Conservation (phyloP, 768 basidiomycete genomes). For the Russula emetica region DNA sequence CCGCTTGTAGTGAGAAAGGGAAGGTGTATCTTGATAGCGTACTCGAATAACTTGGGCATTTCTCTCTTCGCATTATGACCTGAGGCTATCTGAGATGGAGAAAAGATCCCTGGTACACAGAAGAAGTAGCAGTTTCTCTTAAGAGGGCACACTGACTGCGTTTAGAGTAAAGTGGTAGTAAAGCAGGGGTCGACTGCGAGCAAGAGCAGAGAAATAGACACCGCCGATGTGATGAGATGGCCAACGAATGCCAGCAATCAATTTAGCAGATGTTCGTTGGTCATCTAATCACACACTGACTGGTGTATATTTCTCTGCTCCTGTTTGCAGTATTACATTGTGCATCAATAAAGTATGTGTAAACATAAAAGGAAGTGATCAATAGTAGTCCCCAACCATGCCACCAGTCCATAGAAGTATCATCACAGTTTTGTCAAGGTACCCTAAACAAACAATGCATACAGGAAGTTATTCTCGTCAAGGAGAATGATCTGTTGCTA, state of each 20-base stretch:
- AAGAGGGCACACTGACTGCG: neutral
- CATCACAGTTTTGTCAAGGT: neutral
- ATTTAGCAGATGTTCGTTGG: too few species aligned
- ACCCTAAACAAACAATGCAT: too few species aligned
- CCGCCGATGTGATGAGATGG: neutral
- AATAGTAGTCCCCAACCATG: neutral
- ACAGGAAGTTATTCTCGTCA: neutral
- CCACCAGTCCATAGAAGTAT: neutral
- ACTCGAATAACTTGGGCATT: neutral
- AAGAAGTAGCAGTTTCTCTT: neutral
- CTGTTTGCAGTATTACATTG: neutral
- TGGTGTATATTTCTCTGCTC: neutral
- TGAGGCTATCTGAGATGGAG: neutral
- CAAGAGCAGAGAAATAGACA: conserved; percentile 2
- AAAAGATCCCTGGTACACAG: neutral
- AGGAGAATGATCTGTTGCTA: neutral
- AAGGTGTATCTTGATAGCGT: neutral
- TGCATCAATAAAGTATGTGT: neutral
- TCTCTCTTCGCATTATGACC: neutral
- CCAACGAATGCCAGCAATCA: too few species aligned
- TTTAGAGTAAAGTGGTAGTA: neutral
- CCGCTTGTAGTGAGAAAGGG: neutral
- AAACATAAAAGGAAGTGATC: neutral
- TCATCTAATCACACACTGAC: neutral
- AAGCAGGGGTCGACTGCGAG: neutral